Evolutionary conservation across 345 rosid genomes (phyloP).

Genomic region (Carallia brachiata): DNA sequence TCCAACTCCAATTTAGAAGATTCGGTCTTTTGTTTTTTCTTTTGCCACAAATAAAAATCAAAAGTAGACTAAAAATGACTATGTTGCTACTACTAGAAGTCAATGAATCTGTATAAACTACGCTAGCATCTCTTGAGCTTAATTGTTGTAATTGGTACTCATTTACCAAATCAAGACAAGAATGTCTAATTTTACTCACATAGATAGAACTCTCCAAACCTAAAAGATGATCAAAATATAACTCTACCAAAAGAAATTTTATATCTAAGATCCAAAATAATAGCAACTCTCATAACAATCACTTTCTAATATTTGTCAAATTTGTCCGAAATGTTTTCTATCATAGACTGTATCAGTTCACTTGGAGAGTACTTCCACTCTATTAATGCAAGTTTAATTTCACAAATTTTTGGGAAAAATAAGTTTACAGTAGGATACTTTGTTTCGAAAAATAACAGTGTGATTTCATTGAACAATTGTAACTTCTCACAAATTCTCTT

Average conservation of each 20-base stretch:
- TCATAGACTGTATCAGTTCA: background rate
- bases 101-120: too few relatives aligned
- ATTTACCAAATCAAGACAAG: background rate
- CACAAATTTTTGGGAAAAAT: conserved; percentile 3
- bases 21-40: background rate
- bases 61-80: background rate
- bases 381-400: background rate
- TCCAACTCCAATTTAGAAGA: too few relatives aligned
- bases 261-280: conserved; percentile 1
- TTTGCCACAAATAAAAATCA: background rate
- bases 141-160: background rate
- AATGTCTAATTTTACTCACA: background rate
- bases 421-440: background rate
- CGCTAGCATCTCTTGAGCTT: too few relatives aligned
- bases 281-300: background rate
- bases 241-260: background rate
- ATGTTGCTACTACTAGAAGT: background rate
- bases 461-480: background rate
- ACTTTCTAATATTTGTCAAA: conserved; percentile 13
- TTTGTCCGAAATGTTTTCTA: background rate
- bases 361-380: background rate
- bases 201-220: too few relatives aligned
- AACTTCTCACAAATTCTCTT: background rate
- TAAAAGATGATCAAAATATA: background rate
- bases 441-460: background rate